Evolutionary conservation across 345 rosid genomes (phyloP).

Genomic region (Linum lewisii): DNA sequence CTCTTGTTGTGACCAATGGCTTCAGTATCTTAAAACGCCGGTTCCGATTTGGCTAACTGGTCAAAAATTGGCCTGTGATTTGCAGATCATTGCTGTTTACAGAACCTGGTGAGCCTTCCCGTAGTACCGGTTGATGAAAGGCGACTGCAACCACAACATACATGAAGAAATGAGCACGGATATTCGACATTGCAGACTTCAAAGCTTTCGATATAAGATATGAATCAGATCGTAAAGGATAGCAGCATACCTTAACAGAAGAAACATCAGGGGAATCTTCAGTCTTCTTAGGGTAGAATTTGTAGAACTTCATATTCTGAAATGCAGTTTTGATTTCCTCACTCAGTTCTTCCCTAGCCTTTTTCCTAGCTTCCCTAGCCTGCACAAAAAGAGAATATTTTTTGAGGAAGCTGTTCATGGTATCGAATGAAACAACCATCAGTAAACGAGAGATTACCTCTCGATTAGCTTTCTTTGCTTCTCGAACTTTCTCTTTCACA

Average conservation of each 20-base stretch:
- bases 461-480: slow-evolving; percentile 75
- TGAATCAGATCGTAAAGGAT: background rate
- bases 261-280: slow-evolving; percentile 70
- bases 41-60: too few species aligned
- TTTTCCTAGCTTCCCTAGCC: slow-evolving; percentile 88
- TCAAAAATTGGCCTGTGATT: too few species aligned
- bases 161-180: background rate
- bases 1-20: too few species aligned
- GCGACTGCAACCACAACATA: slow-evolving; percentile 39
- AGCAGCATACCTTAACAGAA: slow-evolving; percentile 44
- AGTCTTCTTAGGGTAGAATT: slow-evolving; percentile 75
- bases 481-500: slow-evolving; percentile 71
- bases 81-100: slow-evolving; percentile 19
- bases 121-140: slow-evolving; percentile 80
- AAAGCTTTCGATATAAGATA: background rate
- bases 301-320: slow-evolving; percentile 73
- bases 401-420: slow-evolving; percentile 3
- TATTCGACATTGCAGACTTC: too few species aligned
- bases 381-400: slow-evolving; percentile 18
- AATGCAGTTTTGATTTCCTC: slow-evolving; percentile 58
- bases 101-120: slow-evolving; percentile 80
- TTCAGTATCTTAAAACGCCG: too few species aligned
- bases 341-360: slow-evolving; percentile 70
- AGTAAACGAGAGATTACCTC: slow-evolving; percentile 37
- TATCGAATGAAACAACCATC: background rate